These are phyloP conservation scores for Fraxinus greggii DNA, from an alignment of 305 asterid genomes.

Conservation along the genomic window DNA sequence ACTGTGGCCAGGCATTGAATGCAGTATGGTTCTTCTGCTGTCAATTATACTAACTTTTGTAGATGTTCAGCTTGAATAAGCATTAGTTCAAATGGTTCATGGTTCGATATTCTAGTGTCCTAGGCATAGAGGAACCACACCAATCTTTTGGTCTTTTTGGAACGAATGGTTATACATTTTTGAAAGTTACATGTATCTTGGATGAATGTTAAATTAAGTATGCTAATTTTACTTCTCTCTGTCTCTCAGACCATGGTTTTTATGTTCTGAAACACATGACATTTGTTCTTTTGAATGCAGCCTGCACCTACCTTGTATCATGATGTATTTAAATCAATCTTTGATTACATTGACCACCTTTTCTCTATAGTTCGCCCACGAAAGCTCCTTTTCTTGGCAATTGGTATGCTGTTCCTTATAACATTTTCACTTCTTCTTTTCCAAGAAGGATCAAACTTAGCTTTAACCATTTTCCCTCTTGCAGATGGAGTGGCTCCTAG, in stretches of 20 bases:
- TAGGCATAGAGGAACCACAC: too few species aligned
- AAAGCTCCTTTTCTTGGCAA: slow-evolving; percentile 91
- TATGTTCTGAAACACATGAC: background rate
- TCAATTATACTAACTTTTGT: background rate
- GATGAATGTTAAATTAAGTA: background rate
- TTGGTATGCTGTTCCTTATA: slow-evolving; percentile 52
- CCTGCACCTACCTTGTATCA: slow-evolving; percentile 79
- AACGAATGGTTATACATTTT: background rate
- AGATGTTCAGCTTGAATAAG: slow-evolving; percentile 5
- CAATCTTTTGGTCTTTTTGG: background rate
- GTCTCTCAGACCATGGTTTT: background rate
- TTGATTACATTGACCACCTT: slow-evolving; percentile 88
- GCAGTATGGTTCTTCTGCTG: background rate
- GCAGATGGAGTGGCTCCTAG: slow-evolving; percentile 99
- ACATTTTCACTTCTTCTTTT: background rate
- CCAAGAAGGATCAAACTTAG: slow-evolving; percentile 15
- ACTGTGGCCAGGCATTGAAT: background rate
- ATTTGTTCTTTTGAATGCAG: slow-evolving; percentile 49
- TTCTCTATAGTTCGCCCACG: slow-evolving; percentile 87
- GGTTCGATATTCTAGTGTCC: too few species aligned
- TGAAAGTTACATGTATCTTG: slow-evolving; percentile 3
- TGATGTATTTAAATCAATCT: slow-evolving; percentile 77
- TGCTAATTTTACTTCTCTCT: background rate
- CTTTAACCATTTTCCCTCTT: slow-evolving; percentile 14
- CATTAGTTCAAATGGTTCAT: background rate